Conservation (phyloP, 1,284 basidiomycete species). For the Pseudozyma flocculosa region DNA sequence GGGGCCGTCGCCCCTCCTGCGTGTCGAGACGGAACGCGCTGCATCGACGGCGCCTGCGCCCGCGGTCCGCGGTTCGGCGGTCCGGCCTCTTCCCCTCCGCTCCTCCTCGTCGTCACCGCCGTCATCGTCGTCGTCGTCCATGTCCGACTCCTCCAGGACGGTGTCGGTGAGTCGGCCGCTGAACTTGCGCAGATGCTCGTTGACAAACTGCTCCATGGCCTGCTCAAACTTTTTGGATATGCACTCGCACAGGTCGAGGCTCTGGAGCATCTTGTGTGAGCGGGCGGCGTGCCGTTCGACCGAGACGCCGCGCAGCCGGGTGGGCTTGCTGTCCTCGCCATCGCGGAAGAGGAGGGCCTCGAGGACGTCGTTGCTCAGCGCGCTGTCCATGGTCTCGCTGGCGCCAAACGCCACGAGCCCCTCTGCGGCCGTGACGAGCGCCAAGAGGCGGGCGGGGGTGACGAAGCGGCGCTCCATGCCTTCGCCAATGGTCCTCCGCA, state of each 20-base stretch:
- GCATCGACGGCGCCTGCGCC: constrained; percentile 26
- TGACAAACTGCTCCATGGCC: constrained; percentile 79
- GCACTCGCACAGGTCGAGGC: constrained; percentile 90
- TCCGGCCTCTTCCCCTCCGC: constrained; percentile 56
- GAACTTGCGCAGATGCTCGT: constrained; percentile 67
- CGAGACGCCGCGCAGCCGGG: constrained; percentile 48
- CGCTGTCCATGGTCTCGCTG: constrained; percentile 55
- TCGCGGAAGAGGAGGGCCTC: constrained; percentile 55
- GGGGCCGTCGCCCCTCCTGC: constrained; percentile 30
- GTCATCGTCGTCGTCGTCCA: constrained; percentile 61
- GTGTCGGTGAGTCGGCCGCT: constrained; percentile 30
- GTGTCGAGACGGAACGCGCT: constrained; percentile 62
- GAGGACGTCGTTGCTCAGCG: constrained; percentile 50
- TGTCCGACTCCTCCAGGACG: constrained; percentile 35
- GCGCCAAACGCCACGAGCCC: constrained; percentile 54
- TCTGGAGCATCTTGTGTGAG: constrained; percentile 65
- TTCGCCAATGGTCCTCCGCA: constrained; percentile 86
- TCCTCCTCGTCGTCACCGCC: constrained; percentile 63
- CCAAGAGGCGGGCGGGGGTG: constrained; percentile 74
- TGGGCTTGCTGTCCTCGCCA: constrained; percentile 45
- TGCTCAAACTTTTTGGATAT: constrained; percentile 83
- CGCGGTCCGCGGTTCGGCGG: constrained; percentile 7
- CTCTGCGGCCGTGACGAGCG: constrained; percentile 49
- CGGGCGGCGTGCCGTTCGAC: constrained; percentile 39
- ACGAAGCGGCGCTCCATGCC: constrained; percentile 87